Evolutionary conservation across 768 basidiomycete genomes (phyloP).

Genomic region (Lepiota brunneoincarnata): DNA sequence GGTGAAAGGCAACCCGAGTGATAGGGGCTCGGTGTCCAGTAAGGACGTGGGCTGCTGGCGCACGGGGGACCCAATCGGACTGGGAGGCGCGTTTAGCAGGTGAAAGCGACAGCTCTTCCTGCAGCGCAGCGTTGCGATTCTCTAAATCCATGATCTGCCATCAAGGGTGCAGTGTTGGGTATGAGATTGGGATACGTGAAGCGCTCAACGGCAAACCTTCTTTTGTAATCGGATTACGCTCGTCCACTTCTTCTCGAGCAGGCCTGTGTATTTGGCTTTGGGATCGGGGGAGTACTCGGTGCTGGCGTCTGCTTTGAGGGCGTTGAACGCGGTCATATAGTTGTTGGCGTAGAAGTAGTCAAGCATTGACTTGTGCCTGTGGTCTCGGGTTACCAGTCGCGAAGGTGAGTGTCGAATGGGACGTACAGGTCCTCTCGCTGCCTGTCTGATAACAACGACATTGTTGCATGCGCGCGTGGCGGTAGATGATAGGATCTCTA

Average conservation of each 20-base stretch:
- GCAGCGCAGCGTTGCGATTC: slow-evolving; percentile 72
- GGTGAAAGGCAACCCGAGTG: slow-evolving; percentile 83
- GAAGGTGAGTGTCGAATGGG: slow-evolving; percentile 1
- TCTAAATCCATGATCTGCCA: slow-evolving; percentile 93
- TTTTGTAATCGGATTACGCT: slow-evolving; percentile 94
- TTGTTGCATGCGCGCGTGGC: slow-evolving; percentile 10
- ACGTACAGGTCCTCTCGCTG: slow-evolving; percentile 25
- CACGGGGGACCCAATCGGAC: slow-evolving; percentile 85
- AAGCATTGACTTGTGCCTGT: slow-evolving; percentile 77
- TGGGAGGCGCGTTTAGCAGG: slow-evolving; percentile 56
- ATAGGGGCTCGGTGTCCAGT: slow-evolving; percentile 75
- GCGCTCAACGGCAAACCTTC: slow-evolving; percentile 52
- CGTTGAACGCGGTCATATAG: slow-evolving; percentile 60
- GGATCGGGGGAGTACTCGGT: slow-evolving; percentile 77
- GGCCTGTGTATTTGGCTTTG: slow-evolving; percentile 80
- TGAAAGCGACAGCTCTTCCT: slow-evolving; percentile 61
- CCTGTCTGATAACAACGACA: slow-evolving; percentile 24
- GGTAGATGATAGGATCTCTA: neutral
- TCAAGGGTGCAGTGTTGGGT: slow-evolving; percentile 6
- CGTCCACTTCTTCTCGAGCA: slow-evolving; percentile 98
- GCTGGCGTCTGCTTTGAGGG: slow-evolving; percentile 51
- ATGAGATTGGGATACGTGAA: neutral
- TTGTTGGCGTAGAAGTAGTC: slow-evolving; percentile 72
- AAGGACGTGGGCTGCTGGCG: slow-evolving; percentile 76
- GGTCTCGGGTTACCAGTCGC: slow-evolving; percentile 16